phyloP scores from a whole-genome alignment of 1,284 basidiomycete genomes.

The Coniferiporia weirii region DNA sequence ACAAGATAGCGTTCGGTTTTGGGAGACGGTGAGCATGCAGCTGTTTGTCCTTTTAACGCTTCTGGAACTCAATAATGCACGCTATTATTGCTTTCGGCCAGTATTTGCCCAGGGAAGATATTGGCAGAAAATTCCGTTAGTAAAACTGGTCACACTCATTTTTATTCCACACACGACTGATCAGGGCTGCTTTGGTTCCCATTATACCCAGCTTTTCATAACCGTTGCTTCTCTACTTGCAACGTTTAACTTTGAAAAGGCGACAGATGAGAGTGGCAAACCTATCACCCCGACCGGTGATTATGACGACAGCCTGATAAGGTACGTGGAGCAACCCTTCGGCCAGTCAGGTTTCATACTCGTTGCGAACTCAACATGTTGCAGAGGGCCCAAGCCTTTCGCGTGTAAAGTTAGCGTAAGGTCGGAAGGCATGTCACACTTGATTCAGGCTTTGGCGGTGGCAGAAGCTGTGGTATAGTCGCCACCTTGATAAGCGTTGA shows the following conservation, averaged over 20 bases:
- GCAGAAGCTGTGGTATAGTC: neutral
- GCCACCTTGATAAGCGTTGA: neutral
- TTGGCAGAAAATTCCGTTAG: neutral
- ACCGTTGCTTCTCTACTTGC: neutral
- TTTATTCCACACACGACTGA: neutral
- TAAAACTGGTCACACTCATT: neutral
- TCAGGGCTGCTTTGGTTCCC: no score
- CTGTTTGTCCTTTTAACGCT: neutral
- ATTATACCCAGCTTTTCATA: neutral
- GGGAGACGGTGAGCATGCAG: slow-evolving; percentile 1
- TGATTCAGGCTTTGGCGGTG: neutral
- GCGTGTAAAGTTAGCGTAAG: neutral
- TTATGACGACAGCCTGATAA: neutral
- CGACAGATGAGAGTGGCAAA: neutral
- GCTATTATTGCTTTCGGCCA: neutral
- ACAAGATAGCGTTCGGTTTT: slow-evolving; percentile 5
- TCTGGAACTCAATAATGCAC: neutral
- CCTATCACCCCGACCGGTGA: neutral
- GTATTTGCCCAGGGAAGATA: neutral
- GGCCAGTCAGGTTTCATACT: neutral
- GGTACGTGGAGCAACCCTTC: neutral
- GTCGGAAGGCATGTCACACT: neutral
- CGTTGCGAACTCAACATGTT: neutral
- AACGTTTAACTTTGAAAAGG: neutral
- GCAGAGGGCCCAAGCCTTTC: neutral